Base-by-base conservation (phyloP, 805 yeast genomes). In the Yamadazyma kitorensis region DNA sequence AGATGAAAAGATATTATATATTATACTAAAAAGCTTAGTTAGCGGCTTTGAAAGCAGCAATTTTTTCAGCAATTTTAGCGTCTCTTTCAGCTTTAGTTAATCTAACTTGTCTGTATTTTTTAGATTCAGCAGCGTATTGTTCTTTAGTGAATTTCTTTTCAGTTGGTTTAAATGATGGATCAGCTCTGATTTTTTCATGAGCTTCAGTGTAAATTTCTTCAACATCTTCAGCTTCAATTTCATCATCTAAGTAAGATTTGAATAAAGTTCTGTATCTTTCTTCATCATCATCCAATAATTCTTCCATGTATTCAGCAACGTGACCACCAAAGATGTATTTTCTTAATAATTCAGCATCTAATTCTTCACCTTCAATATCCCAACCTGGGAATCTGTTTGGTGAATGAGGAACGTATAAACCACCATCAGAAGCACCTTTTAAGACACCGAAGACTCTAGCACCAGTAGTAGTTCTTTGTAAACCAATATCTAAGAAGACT, bases 401-500 rank as follows among this genome's bases (percentile, higher is more conserved):
- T 59, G 95, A 87, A 89, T 93, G 98, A 57, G 98, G 98, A 67
- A 93, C 78, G 89, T 85, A 87, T 63, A 93, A 79, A 61, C 98
- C 98, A 86, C 98, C 98, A 70, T 93, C 98, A 50, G 98, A 91
- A 64, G 98, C 98, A 85, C 98, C 98, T 84, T 93, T 93, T 65
- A 93, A 78, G 66, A 93, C 97, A 86, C 98, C 98, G 64, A 93
- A 93, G 70, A 93, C 80, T 76, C 95, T 86, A 68, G 98, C 97
- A 87, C 98, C 98, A 63, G 98, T 89, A 77, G 98, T 93, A 76
- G 98, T 88, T 84, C 98, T 89, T 76, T 88, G 95, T 71, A 93
- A 79, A 86, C 98, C 98, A 64, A 93, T 89, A 70, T 93, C 98
- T 66, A 93, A 81, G 87, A 80, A 93, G 56, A 89, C 97, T 84